Percentiles rank a stretch among this genome's conserved stretches.
Evolutionary conservation across 2,329 filamentous ascomycete species (phyloP).

Genomic region (Microcyclospora tardicrescens): DNA sequence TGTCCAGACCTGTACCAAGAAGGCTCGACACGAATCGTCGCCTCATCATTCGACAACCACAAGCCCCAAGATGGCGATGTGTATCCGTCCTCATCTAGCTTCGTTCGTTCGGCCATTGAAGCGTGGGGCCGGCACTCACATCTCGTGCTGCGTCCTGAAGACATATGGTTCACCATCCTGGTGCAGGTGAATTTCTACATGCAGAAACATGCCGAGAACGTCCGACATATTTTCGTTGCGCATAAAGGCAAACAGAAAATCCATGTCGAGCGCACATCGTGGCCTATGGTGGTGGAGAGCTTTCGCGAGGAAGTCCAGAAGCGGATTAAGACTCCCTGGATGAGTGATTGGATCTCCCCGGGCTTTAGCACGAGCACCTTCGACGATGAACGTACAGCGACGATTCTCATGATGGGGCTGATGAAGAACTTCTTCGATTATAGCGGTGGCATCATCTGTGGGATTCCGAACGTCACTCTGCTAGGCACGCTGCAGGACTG

Average conservation of each 20-base stretch:
- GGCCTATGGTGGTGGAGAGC: no score
- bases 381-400: background rate
- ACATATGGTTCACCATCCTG: slow-evolving; percentile 41
- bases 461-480: background rate
- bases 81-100: slow-evolving; percentile 10
- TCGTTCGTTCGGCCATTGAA: slow-evolving; percentile 34
- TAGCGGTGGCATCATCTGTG: background rate
- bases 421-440: background rate
- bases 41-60: no score
- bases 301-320: background rate
- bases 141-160: slow-evolving; percentile 38
- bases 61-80: no score
- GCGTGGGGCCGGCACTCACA: slow-evolving; percentile 38
- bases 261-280: slow-evolving; percentile 5
- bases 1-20: no score
- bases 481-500: background rate
- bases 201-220: slow-evolving; percentile 34
- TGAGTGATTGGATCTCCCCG: slow-evolving; percentile 1
- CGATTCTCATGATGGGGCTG: background rate
- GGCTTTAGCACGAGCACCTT: background rate
- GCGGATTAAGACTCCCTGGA: background rate
- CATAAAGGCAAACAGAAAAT: slow-evolving; percentile 34
- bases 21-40: no score
- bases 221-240: slow-evolving; percentile 31
- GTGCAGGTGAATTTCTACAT: slow-evolving; percentile 36